Base-by-base conservation (phyloP, 495 filamentous ascomycete genomes). In the Hypoxylon rickii region DNA sequence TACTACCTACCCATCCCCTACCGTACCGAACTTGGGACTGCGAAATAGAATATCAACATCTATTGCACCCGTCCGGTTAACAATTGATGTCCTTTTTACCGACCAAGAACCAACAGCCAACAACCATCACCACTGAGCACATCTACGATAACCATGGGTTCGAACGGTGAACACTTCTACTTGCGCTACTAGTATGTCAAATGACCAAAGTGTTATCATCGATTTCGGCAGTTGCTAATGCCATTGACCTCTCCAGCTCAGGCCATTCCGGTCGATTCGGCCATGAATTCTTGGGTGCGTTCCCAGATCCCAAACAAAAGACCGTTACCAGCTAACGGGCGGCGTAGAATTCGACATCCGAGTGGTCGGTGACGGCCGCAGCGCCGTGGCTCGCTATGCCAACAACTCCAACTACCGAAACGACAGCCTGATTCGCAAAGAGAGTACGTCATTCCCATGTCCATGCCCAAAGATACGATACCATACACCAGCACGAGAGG, bases 361-460 rank as follows among this genome's bases (percentile, higher is more conserved):
- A 41, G 89, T 89, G 19, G 81, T 97, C 24, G 89, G 89, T 26
- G 95, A 99, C 70, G 95, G 95, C n/a, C 84, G 89, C 36, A 96
- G 92, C 67, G 94, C 95, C 33, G 89, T 90, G 40, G 91, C 93
- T 10, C 88, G 95, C 66, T 99, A 99, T 73, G 95, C 95, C 34
- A 99, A 99, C 78, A 99, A 99, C 73, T 97, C 94, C 44, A 99
- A 97, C 74, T 99, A 99, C 75, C 87, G 95, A 59, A 97, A 97
- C 77, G 95, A 99, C 74, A 96, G 92, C 55, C 76, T 99, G 62
- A 97, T 99, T 68, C 89, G 95, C 58, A 99, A 97, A 91, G 95
- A 97, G 79, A 97, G 94, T 97, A 79, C 66, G 92, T 37, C 45
- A 7, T 18, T 49, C 32, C 3, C n/a, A n/a, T 22, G 26, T 41